These are phyloP conservation scores for Geoglossum cookeanum DNA, from an alignment of 2,329 filamentous ascomycete genomes.

Conservation along the genomic window DNA sequence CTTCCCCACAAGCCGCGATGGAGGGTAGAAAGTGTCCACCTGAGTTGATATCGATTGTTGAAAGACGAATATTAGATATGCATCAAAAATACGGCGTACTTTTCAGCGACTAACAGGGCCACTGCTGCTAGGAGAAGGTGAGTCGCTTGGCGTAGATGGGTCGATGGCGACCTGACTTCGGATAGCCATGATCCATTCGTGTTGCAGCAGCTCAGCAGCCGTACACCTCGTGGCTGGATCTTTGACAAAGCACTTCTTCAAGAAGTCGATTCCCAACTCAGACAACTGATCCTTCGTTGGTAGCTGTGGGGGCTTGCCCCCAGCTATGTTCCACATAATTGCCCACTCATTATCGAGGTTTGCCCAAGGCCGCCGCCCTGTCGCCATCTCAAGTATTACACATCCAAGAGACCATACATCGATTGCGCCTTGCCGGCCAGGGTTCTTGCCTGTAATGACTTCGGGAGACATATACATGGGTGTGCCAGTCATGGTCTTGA, in stretches of 20 bases:
- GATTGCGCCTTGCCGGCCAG: constrained; percentile 65
- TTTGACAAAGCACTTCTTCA: constrained; percentile 68
- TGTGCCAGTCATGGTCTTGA: constrained; percentile 90
- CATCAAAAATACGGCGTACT: background rate
- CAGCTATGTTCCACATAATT: constrained; percentile 99
- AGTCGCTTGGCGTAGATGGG: constrained; percentile 41
- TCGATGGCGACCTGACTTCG: constrained; percentile 42
- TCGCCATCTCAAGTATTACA: constrained; percentile 95
- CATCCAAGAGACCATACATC: constrained; percentile 96
- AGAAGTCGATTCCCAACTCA: constrained; percentile 67
- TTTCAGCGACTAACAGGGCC: background rate
- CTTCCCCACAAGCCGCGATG: background rate
- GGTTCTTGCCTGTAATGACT: constrained; percentile 78
- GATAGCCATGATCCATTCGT: constrained; percentile 69
- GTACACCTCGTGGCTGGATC: constrained; percentile 64
- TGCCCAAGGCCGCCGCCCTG: constrained; percentile 83
- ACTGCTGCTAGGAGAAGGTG: constrained; percentile 6
- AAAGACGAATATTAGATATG: background rate
- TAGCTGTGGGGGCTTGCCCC: constrained; percentile 79
- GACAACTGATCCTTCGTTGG: constrained; percentile 71
- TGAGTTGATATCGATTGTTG: background rate
- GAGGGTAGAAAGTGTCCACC: too few relatives aligned
- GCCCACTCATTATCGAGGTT: constrained; percentile 97
- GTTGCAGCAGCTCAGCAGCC: constrained; percentile 76
- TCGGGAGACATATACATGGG: constrained; percentile 99